phyloP scores from a whole-genome alignment of 2,329 filamentous ascomycete species.

The Ophiostoma novo-ulmi region DNA sequence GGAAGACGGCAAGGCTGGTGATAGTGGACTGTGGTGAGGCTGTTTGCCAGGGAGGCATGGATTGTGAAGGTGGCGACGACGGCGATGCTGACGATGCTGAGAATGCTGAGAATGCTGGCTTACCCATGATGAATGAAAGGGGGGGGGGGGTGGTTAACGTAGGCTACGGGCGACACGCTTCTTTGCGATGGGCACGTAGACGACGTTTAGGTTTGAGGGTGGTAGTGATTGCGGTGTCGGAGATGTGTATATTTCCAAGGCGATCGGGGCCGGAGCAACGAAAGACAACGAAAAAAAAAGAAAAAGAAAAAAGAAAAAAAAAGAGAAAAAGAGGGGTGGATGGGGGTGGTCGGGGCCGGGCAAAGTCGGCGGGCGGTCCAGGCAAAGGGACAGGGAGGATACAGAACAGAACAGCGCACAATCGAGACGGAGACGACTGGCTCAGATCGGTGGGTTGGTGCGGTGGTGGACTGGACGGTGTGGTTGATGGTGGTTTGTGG shows the following conservation, averaged over 20 bases:
- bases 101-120: conserved; percentile 11
- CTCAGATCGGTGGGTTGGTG: conserved; percentile 10
- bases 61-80: not conserved
- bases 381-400: not conserved
- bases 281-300: not conserved
- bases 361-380: conserved; percentile 10
- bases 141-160: conserved; percentile 22
- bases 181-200: conserved; percentile 32
- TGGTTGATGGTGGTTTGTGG: conserved; percentile 3
- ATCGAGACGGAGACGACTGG: conserved; percentile 20
- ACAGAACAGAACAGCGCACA: conserved; percentile 15
- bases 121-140: conserved; percentile 34
- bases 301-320: conserved; percentile 4
- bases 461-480: not conserved
- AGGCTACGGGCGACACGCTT: conserved; percentile 32
- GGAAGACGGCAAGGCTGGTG: not conserved
- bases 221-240: conserved; percentile 19
- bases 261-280: conserved; percentile 15
- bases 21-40: not conserved
- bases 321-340: conserved; percentile 15
- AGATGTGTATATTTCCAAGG: conserved; percentile 2
- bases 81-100: not conserved
- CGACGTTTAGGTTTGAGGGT: conserved; percentile 19
- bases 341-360: conserved; percentile 1
- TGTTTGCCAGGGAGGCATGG: too few species aligned